Conservation (phyloP, 2,329 filamentous ascomycete genomes). For the Balansia obtecta region DNA sequence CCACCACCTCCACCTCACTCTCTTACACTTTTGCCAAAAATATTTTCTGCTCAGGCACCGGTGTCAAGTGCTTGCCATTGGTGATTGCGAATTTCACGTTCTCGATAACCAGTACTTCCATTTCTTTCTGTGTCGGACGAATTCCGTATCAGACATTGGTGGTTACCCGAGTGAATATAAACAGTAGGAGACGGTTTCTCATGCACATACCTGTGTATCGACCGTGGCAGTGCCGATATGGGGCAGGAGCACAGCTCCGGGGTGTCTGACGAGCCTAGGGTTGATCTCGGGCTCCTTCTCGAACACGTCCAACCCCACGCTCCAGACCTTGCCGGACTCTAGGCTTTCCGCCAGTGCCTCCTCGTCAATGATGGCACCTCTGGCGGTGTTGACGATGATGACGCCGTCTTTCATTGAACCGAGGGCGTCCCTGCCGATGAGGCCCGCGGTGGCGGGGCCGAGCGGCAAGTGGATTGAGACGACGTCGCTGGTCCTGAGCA, state of each 20-base stretch:
- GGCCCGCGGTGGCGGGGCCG: constrained; percentile 35
- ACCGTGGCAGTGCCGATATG: constrained; percentile 56
- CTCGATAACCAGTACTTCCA: constrained; percentile 18
- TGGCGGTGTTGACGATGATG: constrained; percentile 44
- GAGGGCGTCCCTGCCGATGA: constrained; percentile 38
- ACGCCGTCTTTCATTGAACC: constrained; percentile 42
- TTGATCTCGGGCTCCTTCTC: constrained; percentile 49
- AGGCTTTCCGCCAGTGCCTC: constrained; percentile 39
- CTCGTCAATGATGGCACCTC: constrained; percentile 45
- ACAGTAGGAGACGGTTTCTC: not conserved
- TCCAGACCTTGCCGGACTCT: constrained; percentile 39
- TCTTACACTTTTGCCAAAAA: not conserved
- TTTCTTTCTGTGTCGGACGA: constrained; percentile 9
- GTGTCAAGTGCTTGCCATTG: constrained; percentile 8
- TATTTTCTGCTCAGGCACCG: constrained; percentile 8
- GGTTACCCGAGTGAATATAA: too few species aligned
- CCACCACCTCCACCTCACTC: too few species aligned
- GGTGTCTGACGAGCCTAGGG: constrained; percentile 44
- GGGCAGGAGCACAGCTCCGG: constrained; percentile 48
- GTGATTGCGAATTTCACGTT: constrained; percentile 20
- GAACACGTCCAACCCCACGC: constrained; percentile 44
- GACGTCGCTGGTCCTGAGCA: constrained; percentile 40
- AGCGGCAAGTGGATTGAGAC: constrained; percentile 41
- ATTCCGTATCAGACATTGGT: too few species aligned
- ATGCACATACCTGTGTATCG: constrained; percentile 24